A percentile compares a stretch with the other conserved stretches of the same genome.
phyloP scores from a whole-genome alignment of 2,329 filamentous ascomycete species.

The Ceratocystis huliohia region DNA sequence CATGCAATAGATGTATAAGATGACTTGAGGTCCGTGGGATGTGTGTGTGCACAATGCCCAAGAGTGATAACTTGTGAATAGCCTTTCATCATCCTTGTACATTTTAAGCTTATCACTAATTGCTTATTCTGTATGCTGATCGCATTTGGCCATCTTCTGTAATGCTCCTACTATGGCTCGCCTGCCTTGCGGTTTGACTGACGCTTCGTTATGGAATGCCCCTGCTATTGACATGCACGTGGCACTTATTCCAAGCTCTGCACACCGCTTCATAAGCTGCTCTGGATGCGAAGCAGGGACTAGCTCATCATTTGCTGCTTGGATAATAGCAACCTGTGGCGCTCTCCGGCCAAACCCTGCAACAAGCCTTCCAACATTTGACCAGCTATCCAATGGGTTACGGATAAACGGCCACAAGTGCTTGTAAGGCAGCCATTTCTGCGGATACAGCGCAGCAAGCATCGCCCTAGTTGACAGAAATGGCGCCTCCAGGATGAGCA shows the following conservation, averaged over 20 bases:
- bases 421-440: conserved; percentile 66
- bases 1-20: conserved; percentile 6
- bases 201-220: conserved; percentile 46
- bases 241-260: conserved; percentile 35
- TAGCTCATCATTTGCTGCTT: conserved; percentile 47
- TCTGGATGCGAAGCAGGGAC: conserved; percentile 41
- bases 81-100: too few species aligned
- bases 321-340: conserved; percentile 38
- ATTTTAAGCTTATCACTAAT: too few species aligned
- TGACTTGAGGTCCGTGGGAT: neutral
- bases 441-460: conserved; percentile 60
- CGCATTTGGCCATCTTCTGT: neutral
- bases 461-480: conserved; percentile 60
- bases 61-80: too few species aligned
- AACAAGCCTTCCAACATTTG: conserved; percentile 33
- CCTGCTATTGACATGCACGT: conserved; percentile 34
- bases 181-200: conserved; percentile 32
- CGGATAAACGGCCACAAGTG: conserved; percentile 63
- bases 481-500: conserved; percentile 61
- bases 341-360: conserved; percentile 22
- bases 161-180: conserved; percentile 28
- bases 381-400: conserved; percentile 45
- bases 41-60: too few species aligned
- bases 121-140: neutral
- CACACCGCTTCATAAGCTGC: conserved; percentile 36